Base-by-base conservation (phyloP, 371 early-diverging fungal species). In the Agmasoma carcini region DNA sequence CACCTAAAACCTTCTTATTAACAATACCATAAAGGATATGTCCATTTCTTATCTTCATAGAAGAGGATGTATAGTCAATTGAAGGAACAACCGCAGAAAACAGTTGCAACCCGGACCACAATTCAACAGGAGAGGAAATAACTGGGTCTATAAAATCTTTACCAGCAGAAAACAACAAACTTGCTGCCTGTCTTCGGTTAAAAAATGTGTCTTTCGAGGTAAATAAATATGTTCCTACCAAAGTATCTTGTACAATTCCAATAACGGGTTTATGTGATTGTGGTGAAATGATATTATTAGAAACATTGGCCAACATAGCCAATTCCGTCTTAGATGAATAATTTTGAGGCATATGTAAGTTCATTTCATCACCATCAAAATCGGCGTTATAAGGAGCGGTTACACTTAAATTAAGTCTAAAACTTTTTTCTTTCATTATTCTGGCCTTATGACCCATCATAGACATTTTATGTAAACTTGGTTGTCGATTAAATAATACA, bases 331-430 rank as follows among this genome's bases (percentile, higher is more conserved):
- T 82, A 4, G 92, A 83, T 73, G 88, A 90, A 59, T 77, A 73
- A 7, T 85, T 85, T 73, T 95, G 99, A 26, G 99, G 99, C 25
- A 93, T 88, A 74, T 98, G 99, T 77, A 98, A 74, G 75, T 98
- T 98, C 99, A 98, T 98, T 76, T 98, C 99, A 75, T 98, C 99
- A 53, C 99, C 99, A 74, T 98, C 99, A 77, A 98, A 98, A 80
- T 98, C 99, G 57, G 96, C 99, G 69, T 96, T 96, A 73, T 98
- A 98, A 14, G 99, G 96, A n/a, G 90, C 79, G 0, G 95, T 94
- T 37, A 90, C 95, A 37, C 91, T 90, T 37, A 96, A 77, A 68
- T 96, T 96, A 52, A 98, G 79, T 55, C 99, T 83, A 81, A 98
- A 96, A 2, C 95, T 98, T 22, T 89, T 89, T 72, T 85, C 88